phyloP scores from a whole-genome alignment of 177 flowering plant genomes.

The Vitis hybrid region DNA sequence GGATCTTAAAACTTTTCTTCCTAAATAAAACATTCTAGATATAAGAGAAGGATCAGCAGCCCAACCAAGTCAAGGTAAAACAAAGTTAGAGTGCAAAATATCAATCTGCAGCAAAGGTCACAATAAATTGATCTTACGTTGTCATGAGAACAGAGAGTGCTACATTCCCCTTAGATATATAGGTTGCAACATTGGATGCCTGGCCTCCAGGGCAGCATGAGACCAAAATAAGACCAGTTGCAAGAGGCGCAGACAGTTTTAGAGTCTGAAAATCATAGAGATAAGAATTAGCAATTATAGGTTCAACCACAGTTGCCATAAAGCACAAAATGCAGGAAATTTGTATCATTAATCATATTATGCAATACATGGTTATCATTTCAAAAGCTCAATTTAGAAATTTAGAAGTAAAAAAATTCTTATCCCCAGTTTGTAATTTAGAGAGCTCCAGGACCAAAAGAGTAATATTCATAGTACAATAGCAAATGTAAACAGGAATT shows the following conservation, averaged over 20 bases:
- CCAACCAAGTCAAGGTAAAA: too few species aligned
- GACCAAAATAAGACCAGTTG: slow-evolving; percentile 96
- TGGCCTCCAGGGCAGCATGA: slow-evolving; percentile 99
- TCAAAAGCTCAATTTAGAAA: too few species aligned
- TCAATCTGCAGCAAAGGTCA: background rate
- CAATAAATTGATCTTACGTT: slow-evolving; percentile 54
- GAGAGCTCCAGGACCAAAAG: too few species aligned
- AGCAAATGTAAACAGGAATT: too few species aligned
- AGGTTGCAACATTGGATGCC: slow-evolving; percentile 98
- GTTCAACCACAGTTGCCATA: background rate
- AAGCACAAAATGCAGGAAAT: background rate
- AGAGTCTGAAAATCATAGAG: slow-evolving; percentile 47
- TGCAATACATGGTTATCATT: background rate
- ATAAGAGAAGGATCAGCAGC: too few species aligned
- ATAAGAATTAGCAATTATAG: slow-evolving; percentile 1
- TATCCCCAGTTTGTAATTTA: too few species aligned
- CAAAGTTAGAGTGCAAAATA: too few species aligned
- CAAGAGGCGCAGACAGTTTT: slow-evolving; percentile 93
- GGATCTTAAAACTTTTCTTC: too few species aligned
- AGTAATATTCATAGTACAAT: too few species aligned
- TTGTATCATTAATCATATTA: background rate
- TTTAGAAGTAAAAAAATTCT: too few species aligned
- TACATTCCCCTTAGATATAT: slow-evolving; percentile 95
- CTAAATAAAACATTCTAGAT: too few species aligned
- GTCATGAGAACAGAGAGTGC: slow-evolving; percentile 99